Conservation (phyloP, 345 rosid genomes). For the Mercurialis annua region DNA sequence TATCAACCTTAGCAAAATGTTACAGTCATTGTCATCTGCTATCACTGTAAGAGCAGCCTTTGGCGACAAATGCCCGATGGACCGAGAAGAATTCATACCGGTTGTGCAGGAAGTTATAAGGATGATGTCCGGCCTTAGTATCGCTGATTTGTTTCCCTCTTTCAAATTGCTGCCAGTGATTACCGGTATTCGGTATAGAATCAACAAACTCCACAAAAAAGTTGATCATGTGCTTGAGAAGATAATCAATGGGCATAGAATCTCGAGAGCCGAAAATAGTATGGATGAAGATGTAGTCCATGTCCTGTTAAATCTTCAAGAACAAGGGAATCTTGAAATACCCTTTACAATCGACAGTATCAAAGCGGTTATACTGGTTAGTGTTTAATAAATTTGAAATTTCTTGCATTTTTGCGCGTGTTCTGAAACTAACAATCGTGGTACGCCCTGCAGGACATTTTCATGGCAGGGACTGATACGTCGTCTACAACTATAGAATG, state of each 20-base stretch:
- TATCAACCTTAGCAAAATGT: conserved; percentile 2
- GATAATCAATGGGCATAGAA: conserved; percentile 2
- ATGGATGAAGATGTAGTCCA: conserved; percentile 12
- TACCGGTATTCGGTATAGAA: background rate
- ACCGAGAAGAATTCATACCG: background rate
- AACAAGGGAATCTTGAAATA: conserved; percentile 11
- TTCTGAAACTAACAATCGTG: background rate
- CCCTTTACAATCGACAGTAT: conserved; percentile 5
- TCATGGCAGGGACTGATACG: conserved; percentile 15
- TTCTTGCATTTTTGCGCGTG: no score
- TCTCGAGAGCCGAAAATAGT: background rate
- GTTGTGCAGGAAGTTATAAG: background rate
- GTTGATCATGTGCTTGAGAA: background rate
- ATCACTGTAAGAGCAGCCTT: conserved; percentile 15
- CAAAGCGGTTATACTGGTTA: conserved; percentile 18
- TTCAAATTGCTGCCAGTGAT: conserved; percentile 1
- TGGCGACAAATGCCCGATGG: conserved; percentile 9
- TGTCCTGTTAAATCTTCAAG: conserved; percentile 14
- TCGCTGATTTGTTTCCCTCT: conserved; percentile 17
- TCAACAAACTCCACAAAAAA: background rate
- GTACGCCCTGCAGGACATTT: conserved; percentile 3
- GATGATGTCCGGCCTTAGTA: conserved; percentile 12
- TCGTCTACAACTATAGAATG: conserved; percentile 19
- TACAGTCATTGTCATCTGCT: background rate
- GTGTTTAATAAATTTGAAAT: no score